Evolutionary conservation across 1,139 yeast species (phyloP), one percentile per base, ranked within the genome.

Genomic region (Hemisphaericaspora xylofermentans): DNA sequence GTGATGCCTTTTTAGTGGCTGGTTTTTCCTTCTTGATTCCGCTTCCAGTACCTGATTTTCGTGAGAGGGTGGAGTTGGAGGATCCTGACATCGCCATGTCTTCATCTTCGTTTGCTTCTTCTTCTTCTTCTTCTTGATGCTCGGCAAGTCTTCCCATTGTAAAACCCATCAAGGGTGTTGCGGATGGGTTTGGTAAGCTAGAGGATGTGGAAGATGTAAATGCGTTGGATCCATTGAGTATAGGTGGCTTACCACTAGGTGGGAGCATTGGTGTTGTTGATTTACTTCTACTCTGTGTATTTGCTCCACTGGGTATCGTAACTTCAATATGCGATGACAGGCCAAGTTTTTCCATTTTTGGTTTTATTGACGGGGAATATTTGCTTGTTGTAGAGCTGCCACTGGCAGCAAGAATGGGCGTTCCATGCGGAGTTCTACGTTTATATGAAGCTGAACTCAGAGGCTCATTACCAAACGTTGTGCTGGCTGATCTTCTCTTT

Each of bases 1-100:
- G 98, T 19, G 87, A 82, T 4, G 93, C 85, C 52, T 83, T 83
- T 58, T 84, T 83, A 22, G 76, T 70, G 0, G 74, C 60, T 2
- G 62, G 62, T 45, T 60, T 64, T 40, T 62, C 66, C 12, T 43
- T 48, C 33, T 43, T 48, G 5, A 29, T 13, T 8, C 50, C 48
- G n/a, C 40, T 35, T 8, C 54, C 36, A 34, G 43, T 47, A 0
- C 61, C 61, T 9, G 60, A 52, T 30, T 41, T 42, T 9, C 46
- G 44, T 2, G 56, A 48, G 4, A 39, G 37, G 2, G 55, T 42
- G 3, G 56, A 53, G 4, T 14, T 29, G 6, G 55, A 51, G 33
- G 50, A 51, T 18, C 56, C 41, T 10, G 57, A 49, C 26, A 38
- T 24, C 6, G 52, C 35, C 46, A 45, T 35, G 1, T 29, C 33